These are phyloP conservation scores for Phytophthora sp. DNA, from an alignment of 352 stramenopile genomes.

Conservation along the genomic window DNA sequence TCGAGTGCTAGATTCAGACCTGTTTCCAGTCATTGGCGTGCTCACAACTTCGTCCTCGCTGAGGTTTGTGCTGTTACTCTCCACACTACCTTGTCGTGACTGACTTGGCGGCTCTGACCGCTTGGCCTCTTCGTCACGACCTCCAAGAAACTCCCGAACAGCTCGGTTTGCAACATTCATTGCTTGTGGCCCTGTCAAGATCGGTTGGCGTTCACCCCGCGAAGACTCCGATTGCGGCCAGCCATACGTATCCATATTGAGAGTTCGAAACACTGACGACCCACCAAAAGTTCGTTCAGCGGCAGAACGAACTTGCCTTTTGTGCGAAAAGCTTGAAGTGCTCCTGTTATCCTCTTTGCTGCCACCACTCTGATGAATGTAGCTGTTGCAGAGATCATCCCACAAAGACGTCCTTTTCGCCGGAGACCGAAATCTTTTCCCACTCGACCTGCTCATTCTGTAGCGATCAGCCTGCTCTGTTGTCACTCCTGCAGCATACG, in stretches of 20 bases:
- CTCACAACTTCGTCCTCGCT: no score
- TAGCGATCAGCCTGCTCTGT: conserved; percentile 37
- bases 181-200: conserved; percentile 42
- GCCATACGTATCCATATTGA: conserved; percentile 23
- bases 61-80: neutral
- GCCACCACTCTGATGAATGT: conserved; percentile 26
- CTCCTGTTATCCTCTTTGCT: neutral
- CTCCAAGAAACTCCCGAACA: conserved; percentile 39
- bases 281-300: conserved; percentile 27
- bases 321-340: conserved; percentile 17
- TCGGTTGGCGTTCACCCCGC: conserved; percentile 23
- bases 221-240: conserved; percentile 16
- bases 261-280: conserved; percentile 28
- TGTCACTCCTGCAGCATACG: conserved; percentile 30
- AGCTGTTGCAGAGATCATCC: conserved; percentile 24
- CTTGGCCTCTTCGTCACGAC: conserved; percentile 17
- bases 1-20: conserved; percentile 3
- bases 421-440: conserved; percentile 34
- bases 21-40: neutral
- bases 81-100: neutral
- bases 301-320: conserved; percentile 16
- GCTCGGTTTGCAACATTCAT: conserved; percentile 44
- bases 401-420: conserved; percentile 25
- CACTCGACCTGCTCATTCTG: conserved; percentile 35
- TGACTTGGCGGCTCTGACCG: conserved; percentile 4